A percentile compares a stretch with the other conserved stretches of the same genome.
These are phyloP conservation scores for Xylaria flabelliformis DNA, from an alignment of 495 filamentous ascomycete species.

Conservation along the genomic window DNA sequence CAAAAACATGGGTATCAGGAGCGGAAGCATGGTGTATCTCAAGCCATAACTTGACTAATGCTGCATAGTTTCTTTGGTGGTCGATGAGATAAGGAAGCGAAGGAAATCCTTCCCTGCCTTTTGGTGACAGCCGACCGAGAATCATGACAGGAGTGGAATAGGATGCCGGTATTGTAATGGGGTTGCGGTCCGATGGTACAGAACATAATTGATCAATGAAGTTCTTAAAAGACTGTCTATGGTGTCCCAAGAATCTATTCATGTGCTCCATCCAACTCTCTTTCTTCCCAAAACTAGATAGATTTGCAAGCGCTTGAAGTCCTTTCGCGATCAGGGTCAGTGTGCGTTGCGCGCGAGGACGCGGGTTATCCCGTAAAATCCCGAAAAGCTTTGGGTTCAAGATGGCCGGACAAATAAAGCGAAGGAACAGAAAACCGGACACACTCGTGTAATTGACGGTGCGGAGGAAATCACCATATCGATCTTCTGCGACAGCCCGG, in stretches of 20 bases:
- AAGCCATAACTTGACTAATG: slow-evolving; percentile 88
- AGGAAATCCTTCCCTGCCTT: slow-evolving; percentile 91
- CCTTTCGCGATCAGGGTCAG: slow-evolving; percentile 94
- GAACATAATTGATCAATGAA: slow-evolving; percentile 88
- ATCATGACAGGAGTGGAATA: slow-evolving; percentile 95
- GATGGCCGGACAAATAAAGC: slow-evolving; percentile 96
- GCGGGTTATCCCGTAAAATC: slow-evolving; percentile 84
- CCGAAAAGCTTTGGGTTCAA: slow-evolving; percentile 97
- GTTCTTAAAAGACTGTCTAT: slow-evolving; percentile 77
- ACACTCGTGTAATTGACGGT: slow-evolving; percentile 96
- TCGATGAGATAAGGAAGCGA: slow-evolving; percentile 95
- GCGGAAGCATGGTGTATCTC: slow-evolving; percentile 58
- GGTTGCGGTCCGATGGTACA: slow-evolving; percentile 73
- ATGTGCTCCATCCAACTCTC: slow-evolving; percentile 99
- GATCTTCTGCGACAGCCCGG: slow-evolving; percentile 90
- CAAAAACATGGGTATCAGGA: slow-evolving; percentile 54
- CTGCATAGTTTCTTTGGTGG: slow-evolving; percentile 84
- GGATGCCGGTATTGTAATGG: slow-evolving; percentile 74
- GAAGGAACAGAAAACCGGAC: slow-evolving; percentile 93
- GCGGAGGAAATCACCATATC: slow-evolving; percentile 93
- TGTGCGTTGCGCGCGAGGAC: slow-evolving; percentile 84
- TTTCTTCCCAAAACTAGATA: slow-evolving; percentile 92
- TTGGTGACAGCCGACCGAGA: slow-evolving; percentile 77
- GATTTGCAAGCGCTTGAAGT: slow-evolving; percentile 92
- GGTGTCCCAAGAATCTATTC: slow-evolving; percentile 76